These are phyloP conservation scores for Debaryomyces nepalensis DNA, from an alignment of 1,139 yeast species.

Conservation along the genomic window DNA sequence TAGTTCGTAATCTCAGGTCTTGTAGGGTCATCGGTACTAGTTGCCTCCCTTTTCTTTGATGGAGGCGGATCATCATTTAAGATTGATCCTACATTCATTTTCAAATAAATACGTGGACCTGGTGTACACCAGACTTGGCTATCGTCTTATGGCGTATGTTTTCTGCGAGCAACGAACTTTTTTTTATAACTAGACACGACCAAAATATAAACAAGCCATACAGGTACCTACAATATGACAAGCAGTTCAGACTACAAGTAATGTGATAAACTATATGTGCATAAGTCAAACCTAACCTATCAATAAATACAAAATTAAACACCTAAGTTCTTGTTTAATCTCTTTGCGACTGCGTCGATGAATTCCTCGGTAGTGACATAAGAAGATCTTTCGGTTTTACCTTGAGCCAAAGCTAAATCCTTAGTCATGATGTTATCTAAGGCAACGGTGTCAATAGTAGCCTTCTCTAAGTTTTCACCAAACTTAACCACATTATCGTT, in stretches of 20 bases:
- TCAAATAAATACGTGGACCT: background rate
- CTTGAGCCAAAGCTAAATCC: constrained; percentile 88
- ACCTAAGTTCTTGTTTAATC: constrained; percentile 40
- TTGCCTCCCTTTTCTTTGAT: constrained; percentile 27
- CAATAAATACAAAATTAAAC: constrained; percentile 9
- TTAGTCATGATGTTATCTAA: constrained; percentile 91
- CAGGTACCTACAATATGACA: too few species aligned
- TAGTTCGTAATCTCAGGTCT: constrained; percentile 16
- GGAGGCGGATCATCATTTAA: constrained; percentile 49
- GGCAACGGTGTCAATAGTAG: constrained; percentile 85
- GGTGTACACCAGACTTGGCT: background rate
- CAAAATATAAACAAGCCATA: too few species aligned
- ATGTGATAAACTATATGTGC: background rate
- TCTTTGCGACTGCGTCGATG: constrained; percentile 70
- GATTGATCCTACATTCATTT: constrained; percentile 54
- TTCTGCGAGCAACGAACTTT: constrained; percentile 1
- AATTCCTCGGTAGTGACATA: constrained; percentile 93
- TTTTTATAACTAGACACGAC: constrained; percentile 6
- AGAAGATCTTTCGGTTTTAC: constrained; percentile 76
- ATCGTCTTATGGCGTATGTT: background rate
- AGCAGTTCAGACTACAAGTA: too few species aligned
- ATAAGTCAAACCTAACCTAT: background rate
- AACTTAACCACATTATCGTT: constrained; percentile 85
- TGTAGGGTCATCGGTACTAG: constrained; percentile 9
- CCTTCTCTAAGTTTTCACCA: constrained; percentile 77